Evolutionary conservation across 495 filamentous ascomycete species (phyloP), one percentile per base, ranked within the genome.

Genomic region (Lophiostoma macrostomum): DNA sequence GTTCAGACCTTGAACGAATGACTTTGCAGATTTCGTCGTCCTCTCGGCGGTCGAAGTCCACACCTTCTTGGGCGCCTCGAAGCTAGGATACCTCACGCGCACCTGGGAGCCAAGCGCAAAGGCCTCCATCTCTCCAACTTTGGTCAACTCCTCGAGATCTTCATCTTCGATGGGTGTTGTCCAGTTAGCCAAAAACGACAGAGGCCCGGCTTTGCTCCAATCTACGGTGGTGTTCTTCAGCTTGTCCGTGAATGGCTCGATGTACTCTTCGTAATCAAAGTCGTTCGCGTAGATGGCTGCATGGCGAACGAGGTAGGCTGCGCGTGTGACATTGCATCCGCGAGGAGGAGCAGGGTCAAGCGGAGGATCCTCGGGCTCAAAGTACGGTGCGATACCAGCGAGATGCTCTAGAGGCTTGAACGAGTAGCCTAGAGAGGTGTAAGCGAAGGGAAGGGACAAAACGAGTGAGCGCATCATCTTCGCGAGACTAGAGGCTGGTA

Each of bases 21-120:
- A 68, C 52, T 74, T 56, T 1, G 75, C 74, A 30, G 69, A 73
- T 53, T 73, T 71, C 13, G 57, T 54, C 11, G 73, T 76, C 42
- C 75, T 67, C 56, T 76, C 74, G 3, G 75, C 74, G 0, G 72
- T 75, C 3, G 70, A 73, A 1, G 74, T 72, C 75, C 75, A 78
- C 12, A 76, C 63, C 22, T 69, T 70, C 34, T 67, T 63, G 12
- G 74, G 74, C 24, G 69, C 49, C 39, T 56, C 65, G 13, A 78
- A 60, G 18, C 56, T 58, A 6, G 73, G 72, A 46, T 77, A 77
- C 36, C 73, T 60, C 41, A 73, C 68, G n/a, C 41, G 35, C 5
- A 65, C 18, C 23, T 63, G 34, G 0, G 56, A 51, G 19, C 71
- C 71, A 24, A 77, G 49, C 53, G 75, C 61, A 2, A 68, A 63